These are phyloP conservation scores for Prunus davidiana DNA, from an alignment of 306 rosid species.

Conservation along the genomic window DNA sequence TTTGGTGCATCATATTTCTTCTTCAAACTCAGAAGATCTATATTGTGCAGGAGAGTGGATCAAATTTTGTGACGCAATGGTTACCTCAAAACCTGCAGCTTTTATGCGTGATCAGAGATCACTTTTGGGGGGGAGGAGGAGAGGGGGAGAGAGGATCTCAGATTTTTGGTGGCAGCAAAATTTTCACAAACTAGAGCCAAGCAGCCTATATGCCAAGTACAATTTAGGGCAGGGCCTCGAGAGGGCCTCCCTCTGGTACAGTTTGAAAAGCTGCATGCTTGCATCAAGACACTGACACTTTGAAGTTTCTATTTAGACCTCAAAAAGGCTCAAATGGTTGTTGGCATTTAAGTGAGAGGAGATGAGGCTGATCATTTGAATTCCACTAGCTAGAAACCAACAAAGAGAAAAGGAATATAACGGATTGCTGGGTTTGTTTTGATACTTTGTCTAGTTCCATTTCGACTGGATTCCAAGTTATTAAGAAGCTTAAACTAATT, in stretches of 20 bases:
- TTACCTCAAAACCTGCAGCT: background rate
- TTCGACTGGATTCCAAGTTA: background rate
- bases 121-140: background rate
- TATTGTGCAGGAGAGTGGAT: background rate
- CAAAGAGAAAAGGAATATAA: background rate
- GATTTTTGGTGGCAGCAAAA: background rate
- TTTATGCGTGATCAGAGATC: background rate
- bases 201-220: background rate
- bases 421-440: background rate
- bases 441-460: background rate
- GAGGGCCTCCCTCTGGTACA: background rate
- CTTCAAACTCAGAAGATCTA: background rate
- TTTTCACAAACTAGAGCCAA: conserved; percentile 3
- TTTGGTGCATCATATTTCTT: background rate
- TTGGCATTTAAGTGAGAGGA: background rate
- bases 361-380: background rate
- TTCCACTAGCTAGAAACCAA: background rate
- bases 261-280: background rate
- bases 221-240: background rate
- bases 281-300: background rate
- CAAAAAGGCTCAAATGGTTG: background rate
- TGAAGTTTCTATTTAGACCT: background rate
- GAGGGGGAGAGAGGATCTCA: background rate
- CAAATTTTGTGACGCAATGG: background rate
- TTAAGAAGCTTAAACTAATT: background rate